Evolutionary conservation across 208 protist genomes (phyloP), one percentile per base, ranked within the genome.

Genomic region (Porcisia deanei): DNA sequence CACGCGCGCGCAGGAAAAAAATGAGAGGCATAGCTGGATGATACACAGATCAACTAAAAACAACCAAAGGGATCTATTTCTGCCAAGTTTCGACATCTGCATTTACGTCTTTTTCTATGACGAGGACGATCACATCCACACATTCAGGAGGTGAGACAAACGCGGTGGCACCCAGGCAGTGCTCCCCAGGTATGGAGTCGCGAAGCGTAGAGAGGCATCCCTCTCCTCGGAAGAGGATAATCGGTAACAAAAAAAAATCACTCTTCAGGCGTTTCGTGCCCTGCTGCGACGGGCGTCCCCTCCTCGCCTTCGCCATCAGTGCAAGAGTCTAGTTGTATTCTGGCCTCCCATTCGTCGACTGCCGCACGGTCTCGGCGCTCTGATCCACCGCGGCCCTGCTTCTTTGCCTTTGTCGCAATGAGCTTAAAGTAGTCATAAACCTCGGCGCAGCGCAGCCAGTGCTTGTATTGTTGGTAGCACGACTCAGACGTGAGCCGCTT

Each of bases 401-500:
- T 86, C 63, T 94, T 95, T 41, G 90, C 87, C 76, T 97, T 97
- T 30, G 77, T 71, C 7, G 87, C 89, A 61, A 97, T 96, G 22
- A 64, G 64, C 72, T 93, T 92, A 82, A 97, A 97, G 74, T 80
- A 91, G 55, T 94, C 89, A 37, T 92, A 80, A 45, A 96, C 91
- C 37, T 89, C 85, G 18, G 83, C 77, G 69, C 94, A 86, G 53
- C 94, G 81, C 58, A 97, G 81, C 92, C 94, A 97, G 54, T 93
- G 90, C 69, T 87, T 88, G 83, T 97, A 97, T 79, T 95, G 89
- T 65, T 96, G 87, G 69, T 95, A 97, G 79, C 91, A 97, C 34
- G 74, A 37, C 77, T 97, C 94, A 3, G 91, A 96, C n/a, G 87
- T 90, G 6, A 97, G 80, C 41, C 86, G 84, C 80, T 94, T 93